These are phyloP conservation scores for Flueggea neowawraea DNA, from an alignment of 441 rosid species.

Conservation along the genomic window DNA sequence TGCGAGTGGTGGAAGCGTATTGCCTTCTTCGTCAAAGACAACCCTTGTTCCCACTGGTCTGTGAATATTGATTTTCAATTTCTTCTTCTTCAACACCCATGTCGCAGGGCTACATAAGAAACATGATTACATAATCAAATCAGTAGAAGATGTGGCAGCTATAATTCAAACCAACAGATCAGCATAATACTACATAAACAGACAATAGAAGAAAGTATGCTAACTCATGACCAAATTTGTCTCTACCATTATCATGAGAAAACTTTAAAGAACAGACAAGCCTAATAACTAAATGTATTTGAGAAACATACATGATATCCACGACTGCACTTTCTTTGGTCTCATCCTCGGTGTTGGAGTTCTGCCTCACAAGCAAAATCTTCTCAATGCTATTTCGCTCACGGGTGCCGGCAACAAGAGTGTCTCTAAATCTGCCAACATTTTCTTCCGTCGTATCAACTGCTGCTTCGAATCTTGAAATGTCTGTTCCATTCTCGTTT, in stretches of 20 bases:
- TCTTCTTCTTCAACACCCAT: constrained; percentile 73
- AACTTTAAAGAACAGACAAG: no score
- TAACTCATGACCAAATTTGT: no score
- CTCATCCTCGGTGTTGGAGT: constrained; percentile 26
- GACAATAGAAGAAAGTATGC: no score
- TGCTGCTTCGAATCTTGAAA: constrained; percentile 30
- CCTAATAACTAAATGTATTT: no score
- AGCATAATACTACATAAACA: no score
- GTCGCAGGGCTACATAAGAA: constrained; percentile 46
- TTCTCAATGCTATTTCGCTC: constrained; percentile 26
- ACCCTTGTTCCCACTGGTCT: constrained; percentile 76
- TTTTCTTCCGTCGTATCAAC: constrained; percentile 32
- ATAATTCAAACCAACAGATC: no score
- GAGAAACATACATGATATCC: constrained; percentile 46
- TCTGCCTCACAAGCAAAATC: constrained; percentile 34
- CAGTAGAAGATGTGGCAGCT: no score
- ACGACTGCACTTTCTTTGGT: constrained; percentile 30
- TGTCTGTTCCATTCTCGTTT: constrained; percentile 21
- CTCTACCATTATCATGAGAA: no score
- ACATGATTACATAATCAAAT: not conserved
- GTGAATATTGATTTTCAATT: constrained; percentile 77
- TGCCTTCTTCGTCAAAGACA: constrained; percentile 85
- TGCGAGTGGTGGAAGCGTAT: constrained; percentile 73
- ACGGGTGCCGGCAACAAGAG: constrained; percentile 10
- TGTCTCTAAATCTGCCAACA: constrained; percentile 6